Percentiles rank a stretch among this genome's conserved stretches.
phyloP scores from a whole-genome alignment of 495 filamentous ascomycete genomes.

The Hypoxylon perforatum region DNA sequence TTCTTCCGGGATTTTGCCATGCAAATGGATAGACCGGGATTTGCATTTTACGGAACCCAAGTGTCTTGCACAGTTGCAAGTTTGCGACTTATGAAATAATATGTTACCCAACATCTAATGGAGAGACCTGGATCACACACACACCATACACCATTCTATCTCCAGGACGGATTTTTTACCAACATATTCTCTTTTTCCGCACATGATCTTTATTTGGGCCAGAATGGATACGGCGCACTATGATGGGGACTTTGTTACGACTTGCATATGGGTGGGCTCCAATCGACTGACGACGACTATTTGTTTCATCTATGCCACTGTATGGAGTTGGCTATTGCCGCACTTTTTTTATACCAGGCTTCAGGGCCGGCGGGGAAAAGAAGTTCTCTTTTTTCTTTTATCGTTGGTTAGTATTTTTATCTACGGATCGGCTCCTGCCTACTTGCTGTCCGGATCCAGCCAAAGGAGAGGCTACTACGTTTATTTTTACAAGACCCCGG shows the following conservation, averaged over 20 bases:
- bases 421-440: conserved; percentile 43
- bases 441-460: conserved; percentile 52
- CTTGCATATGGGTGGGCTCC: conserved; percentile 48
- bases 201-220: conserved; percentile 42
- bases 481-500: conserved; percentile 34
- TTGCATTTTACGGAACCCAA: conserved; percentile 48
- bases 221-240: conserved; percentile 50
- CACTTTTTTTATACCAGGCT: conserved; percentile 42
- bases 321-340: conserved; percentile 43
- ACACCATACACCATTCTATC: conserved; percentile 21
- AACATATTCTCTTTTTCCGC: conserved; percentile 22
- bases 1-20: conserved; percentile 47
- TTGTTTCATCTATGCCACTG: conserved; percentile 42
- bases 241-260: conserved; percentile 45
- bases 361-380: conserved; percentile 42
- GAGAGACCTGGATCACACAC: conserved; percentile 30
- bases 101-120: conserved; percentile 37
- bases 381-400: conserved; percentile 43
- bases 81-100: conserved; percentile 55
- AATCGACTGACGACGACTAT: conserved; percentile 45
- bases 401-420: conserved; percentile 45
- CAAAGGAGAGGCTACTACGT: conserved; percentile 41
- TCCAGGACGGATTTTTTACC: conserved; percentile 36
- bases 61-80: conserved; percentile 57
- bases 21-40: conserved; percentile 55